phyloP scores from a whole-genome alignment of 768 basidiomycete genomes.

The Antrodiella citrinella region DNA sequence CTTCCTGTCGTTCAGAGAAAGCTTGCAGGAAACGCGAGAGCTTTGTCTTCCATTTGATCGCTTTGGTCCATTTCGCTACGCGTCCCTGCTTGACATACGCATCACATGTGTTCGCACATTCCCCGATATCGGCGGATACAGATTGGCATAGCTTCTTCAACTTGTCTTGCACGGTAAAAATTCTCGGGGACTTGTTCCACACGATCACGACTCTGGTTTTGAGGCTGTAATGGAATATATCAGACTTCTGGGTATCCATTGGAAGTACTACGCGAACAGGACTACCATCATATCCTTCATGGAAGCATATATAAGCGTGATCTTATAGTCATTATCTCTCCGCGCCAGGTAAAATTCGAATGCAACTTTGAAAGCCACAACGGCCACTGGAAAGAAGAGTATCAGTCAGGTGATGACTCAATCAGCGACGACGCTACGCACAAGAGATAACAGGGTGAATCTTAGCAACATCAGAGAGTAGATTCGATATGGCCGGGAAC shows the following conservation, averaged over 20 bases:
- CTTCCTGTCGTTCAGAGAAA: background rate
- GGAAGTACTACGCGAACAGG: background rate
- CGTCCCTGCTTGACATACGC: background rate
- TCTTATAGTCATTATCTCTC: background rate
- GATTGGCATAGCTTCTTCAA: background rate
- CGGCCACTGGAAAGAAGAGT: background rate
- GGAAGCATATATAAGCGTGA: background rate
- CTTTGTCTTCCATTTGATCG: background rate
- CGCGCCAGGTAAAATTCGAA: background rate
- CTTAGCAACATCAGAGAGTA: background rate
- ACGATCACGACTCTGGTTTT: background rate
- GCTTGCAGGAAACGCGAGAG: background rate
- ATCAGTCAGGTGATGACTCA: background rate
- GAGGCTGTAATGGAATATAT: too few species aligned
- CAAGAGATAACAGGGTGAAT: background rate
- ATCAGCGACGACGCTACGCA: background rate
- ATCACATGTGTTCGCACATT: background rate
- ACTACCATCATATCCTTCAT: background rate
- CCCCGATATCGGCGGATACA: background rate
- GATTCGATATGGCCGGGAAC: background rate
- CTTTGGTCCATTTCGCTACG: background rate
- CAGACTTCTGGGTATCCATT: background rate
- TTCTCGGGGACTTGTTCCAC: background rate
- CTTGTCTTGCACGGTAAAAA: background rate
- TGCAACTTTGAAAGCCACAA: background rate